phyloP scores from a whole-genome alignment of 805 yeast genomes.

The Saturnispora dispora region DNA sequence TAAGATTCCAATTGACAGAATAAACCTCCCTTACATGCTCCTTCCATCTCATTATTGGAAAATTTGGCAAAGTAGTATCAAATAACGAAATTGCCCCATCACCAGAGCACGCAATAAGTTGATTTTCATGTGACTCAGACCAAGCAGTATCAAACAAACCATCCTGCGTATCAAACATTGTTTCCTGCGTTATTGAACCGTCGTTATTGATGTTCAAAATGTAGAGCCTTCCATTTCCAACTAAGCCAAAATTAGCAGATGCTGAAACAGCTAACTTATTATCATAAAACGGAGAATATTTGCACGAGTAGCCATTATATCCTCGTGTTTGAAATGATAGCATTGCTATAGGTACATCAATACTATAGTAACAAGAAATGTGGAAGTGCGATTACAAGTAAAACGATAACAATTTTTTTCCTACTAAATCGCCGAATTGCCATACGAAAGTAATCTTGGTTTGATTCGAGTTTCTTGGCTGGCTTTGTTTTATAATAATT shows the following conservation, averaged over 20 bases:
- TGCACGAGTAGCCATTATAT: conserved; percentile 77
- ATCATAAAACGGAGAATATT: conserved; percentile 88
- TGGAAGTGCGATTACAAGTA: too few relatives aligned
- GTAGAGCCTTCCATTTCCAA: conserved; percentile 82
- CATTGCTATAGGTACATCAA: conserved; percentile 35
- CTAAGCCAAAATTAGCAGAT: conserved; percentile 87
- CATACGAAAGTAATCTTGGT: too few relatives aligned
- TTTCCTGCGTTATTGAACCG: conserved; percentile 51
- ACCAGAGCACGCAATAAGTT: conserved; percentile 73
- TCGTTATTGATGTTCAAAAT: conserved; percentile 57
- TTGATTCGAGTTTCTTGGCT: neutral
- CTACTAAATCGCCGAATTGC: too few relatives aligned
- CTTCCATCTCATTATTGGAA: conserved; percentile 63
- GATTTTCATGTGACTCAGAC: conserved; percentile 89
- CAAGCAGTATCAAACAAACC: conserved; percentile 82
- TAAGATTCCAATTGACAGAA: conserved; percentile 30
- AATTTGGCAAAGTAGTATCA: conserved; percentile 57
- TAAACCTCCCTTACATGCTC: conserved; percentile 53
- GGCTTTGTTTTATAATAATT: neutral
- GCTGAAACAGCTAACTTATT: conserved; percentile 84
- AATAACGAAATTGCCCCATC: conserved; percentile 83
- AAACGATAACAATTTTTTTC: neutral
- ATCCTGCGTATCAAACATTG: conserved; percentile 82
- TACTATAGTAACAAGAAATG: neutral
- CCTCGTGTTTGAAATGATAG: conserved; percentile 66